A percentile compares a stretch with the other conserved stretches of the same genome.
phyloP scores from a whole-genome alignment of 768 basidiomycete genomes.

The Termitomyces titanicus region DNA sequence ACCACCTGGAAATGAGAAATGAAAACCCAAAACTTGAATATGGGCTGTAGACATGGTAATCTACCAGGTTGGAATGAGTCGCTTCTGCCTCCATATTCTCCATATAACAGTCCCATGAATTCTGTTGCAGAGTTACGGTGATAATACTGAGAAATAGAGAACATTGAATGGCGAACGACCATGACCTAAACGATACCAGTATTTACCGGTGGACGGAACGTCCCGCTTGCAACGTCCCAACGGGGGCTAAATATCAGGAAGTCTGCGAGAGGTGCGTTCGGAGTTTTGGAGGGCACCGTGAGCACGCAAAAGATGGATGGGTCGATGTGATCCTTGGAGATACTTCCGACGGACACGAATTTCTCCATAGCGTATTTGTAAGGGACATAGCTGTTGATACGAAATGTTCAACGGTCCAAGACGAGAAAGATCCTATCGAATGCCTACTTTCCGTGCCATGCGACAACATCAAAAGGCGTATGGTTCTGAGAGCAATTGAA shows the following conservation, averaged over 20 bases:
- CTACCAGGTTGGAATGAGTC: constrained; percentile 58
- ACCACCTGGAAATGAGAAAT: constrained; percentile 28
- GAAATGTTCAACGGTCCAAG: not conserved
- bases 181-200: not conserved
- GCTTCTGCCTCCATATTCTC: constrained; percentile 59
- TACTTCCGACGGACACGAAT: constrained; percentile 59
- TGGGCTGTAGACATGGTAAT: not conserved
- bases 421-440: not conserved
- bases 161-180: not conserved
- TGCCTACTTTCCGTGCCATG: constrained; percentile 65
- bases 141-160: constrained; percentile 41
- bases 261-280: constrained; percentile 55
- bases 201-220: constrained; percentile 58
- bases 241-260: constrained; percentile 62
- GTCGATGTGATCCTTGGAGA: constrained; percentile 68
- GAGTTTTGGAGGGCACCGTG: constrained; percentile 59
- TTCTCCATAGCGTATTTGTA: constrained; percentile 67
- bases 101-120: constrained; percentile 63
- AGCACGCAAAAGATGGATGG: constrained; percentile 68
- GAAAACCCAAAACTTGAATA: not conserved
- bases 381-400: constrained; percentile 49
- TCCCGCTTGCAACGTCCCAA: constrained; percentile 58
- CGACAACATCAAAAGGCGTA: constrained; percentile 71
- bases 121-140: constrained; percentile 62
- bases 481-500: constrained; percentile 55